Evolutionary conservation across 1,284 basidiomycete genomes (phyloP).

Genomic region (Papiliotrema laurentii): DNA sequence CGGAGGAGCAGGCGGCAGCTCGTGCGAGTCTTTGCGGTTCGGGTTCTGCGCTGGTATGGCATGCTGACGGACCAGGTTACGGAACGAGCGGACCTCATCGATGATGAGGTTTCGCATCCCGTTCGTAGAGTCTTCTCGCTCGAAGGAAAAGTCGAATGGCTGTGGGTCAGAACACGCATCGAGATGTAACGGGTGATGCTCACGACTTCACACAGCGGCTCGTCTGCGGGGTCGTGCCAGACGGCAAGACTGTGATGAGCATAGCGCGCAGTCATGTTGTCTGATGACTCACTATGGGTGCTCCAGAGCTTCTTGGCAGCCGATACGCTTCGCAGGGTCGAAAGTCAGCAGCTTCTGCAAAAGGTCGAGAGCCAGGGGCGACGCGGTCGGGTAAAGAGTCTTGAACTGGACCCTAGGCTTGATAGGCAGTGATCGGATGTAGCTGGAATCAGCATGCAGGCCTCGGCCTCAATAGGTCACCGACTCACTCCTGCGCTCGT

Average conservation of each 20-base stretch:
- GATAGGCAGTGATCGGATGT: conserved; percentile 96
- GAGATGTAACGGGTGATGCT: conserved; percentile 16
- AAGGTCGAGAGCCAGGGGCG: conserved; percentile 89
- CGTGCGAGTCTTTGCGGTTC: conserved; percentile 27
- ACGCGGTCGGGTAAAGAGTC: conserved; percentile 86
- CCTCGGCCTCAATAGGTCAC: not conserved
- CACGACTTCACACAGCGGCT: conserved; percentile 71
- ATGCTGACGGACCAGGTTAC: conserved; percentile 40
- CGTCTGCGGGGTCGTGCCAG: conserved; percentile 93
- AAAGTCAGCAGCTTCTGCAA: conserved; percentile 89
- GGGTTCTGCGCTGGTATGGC: conserved; percentile 15
- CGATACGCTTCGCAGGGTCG: conserved; percentile 92
- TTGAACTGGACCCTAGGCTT: conserved; percentile 89
- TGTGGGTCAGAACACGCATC: conserved; percentile 33
- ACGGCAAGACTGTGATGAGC: conserved; percentile 59
- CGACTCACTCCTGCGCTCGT: conserved; percentile 57
- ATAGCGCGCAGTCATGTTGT: not conserved
- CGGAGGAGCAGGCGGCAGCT: conserved; percentile 37
- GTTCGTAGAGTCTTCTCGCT: conserved; percentile 91
- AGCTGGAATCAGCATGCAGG: conserved; percentile 46
- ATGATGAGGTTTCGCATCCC: conserved; percentile 97
- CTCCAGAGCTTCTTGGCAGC: conserved; percentile 88
- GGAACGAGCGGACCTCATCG: conserved; percentile 70
- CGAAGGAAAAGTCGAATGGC: conserved; percentile 97
- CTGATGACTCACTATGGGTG: conserved; percentile 69